Evolutionary conservation across 225 moss, liverwort and hornwort species (phyloP), one percentile per base, ranked within the genome.

Genomic region (Pseudisothecium myosuroides): DNA sequence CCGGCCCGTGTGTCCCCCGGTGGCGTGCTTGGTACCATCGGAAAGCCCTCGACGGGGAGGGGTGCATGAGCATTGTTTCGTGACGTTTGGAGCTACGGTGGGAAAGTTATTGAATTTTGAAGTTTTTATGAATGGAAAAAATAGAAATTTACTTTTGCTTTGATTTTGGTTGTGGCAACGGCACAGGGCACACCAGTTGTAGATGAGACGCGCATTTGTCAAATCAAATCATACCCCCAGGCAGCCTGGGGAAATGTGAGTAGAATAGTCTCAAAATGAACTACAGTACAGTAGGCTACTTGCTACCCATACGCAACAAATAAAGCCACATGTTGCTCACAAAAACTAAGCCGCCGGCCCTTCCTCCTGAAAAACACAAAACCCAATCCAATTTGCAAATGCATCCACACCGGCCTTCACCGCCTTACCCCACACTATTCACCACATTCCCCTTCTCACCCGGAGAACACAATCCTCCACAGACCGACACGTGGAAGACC

Each of bases 31-130:
- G 6, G 28, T 28, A 28, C 1, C 6, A 2, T 36, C 17, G 6
- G 5, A 66, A 36, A 36, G 0, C 3, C 14, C 36, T 66, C 5
- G 10, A 1, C 1, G 2, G 19, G 9, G 11, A 36, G 3, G 9
- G 34, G 1, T 32, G 32, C 17, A 32, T 2, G 2, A 2, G 9
- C 32, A 17, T 65, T 65, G 36, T 19, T 66, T 66, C 0, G 10
- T 36, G 11, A 5, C 3, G 9, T 19, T 5, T 5, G 7, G 19
- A 2, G 1, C 10, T 1, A 36, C 8, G 45, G 45, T 45, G 45
- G 6, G 45, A 65, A 65, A 65, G 18, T 36, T 36, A 10, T 66
- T 66, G 66, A 66, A 66, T 5, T 67, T 67, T 6, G 0, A 67
- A 37, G 1, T 11, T 20, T 37, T 19, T 6, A 6, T 37, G 10